A percentile compares a stretch with the other conserved stretches of the same genome.
Evolutionary conservation across 148 eudicot genomes (phyloP).

Genomic region (Chenopodium formosanum): DNA sequence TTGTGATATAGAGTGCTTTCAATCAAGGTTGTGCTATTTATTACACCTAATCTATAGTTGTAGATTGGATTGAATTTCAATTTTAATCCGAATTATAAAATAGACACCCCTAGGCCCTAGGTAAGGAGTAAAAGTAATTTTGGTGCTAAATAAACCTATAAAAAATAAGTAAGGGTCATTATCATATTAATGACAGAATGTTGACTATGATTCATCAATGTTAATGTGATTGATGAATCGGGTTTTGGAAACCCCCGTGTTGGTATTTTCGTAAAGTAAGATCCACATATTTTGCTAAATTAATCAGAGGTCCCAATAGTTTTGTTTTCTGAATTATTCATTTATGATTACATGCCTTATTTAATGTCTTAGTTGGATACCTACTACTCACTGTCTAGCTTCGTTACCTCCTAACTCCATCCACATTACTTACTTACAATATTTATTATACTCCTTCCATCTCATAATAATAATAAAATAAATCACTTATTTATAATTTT

Average conservation of each 20-base stretch:
- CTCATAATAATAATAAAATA: no score
- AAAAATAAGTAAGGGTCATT: conserved; percentile 6
- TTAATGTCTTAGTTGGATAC: neutral
- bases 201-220: conserved; percentile 11
- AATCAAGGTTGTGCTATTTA: no score
- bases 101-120: no score
- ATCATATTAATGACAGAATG: conserved; percentile 13
- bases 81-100: no score
- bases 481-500: no score
- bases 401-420: neutral
- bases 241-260: neutral
- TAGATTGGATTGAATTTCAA: no score
- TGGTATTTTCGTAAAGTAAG: neutral
- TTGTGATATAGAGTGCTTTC: no score
- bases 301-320: neutral
- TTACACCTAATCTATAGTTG: no score
- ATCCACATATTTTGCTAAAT: conserved; percentile 11
- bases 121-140: no score
- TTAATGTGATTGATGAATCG: conserved; percentile 4
- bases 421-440: no score
- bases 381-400: neutral
- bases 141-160: neutral
- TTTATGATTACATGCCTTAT: neutral
- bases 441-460: no score
- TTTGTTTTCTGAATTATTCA: neutral